phyloP scores from a whole-genome alignment of 1,284 basidiomycete genomes.

The Waitea zeae region DNA sequence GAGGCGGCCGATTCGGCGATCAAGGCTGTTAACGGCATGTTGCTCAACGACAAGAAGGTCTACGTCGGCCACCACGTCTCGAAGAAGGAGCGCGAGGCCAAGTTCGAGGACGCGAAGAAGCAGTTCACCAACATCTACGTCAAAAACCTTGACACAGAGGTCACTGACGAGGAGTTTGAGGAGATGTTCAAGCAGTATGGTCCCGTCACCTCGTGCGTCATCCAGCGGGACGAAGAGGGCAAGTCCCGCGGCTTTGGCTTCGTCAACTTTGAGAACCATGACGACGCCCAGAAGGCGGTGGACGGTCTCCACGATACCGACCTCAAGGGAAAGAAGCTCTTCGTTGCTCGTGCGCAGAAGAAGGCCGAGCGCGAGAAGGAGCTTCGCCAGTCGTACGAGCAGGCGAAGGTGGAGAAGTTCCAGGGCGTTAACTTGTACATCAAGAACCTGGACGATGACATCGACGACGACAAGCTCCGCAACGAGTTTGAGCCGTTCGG shows the following conservation, averaged over 20 bases:
- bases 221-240: constrained; percentile 74
- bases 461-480: constrained; percentile 90
- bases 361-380: constrained; percentile 98
- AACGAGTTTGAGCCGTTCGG: constrained; percentile 95
- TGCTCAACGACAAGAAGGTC: constrained; percentile 98
- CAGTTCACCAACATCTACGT: constrained; percentile 98
- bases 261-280: constrained; percentile 91
- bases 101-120: constrained; percentile 93
- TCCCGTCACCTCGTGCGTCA: constrained; percentile 75
- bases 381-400: constrained; percentile 86
- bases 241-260: constrained; percentile 97
- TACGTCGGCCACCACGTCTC: constrained; percentile 97
- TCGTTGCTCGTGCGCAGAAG: constrained; percentile 96
- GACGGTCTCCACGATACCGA: constrained; percentile 86
- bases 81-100: constrained; percentile 95
- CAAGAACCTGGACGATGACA: constrained; percentile 93
- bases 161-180: constrained; percentile 79
- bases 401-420: constrained; percentile 96
- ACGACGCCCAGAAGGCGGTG: constrained; percentile 83
- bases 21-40: constrained; percentile 98
- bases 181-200: constrained; percentile 74
- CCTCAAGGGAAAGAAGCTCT: constrained; percentile 79
- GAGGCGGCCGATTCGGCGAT: constrained; percentile 95
- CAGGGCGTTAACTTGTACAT: constrained; percentile 99
- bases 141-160: constrained; percentile 88